Conservation (phyloP, 768 basidiomycete species). For the Suillus decipiens region DNA sequence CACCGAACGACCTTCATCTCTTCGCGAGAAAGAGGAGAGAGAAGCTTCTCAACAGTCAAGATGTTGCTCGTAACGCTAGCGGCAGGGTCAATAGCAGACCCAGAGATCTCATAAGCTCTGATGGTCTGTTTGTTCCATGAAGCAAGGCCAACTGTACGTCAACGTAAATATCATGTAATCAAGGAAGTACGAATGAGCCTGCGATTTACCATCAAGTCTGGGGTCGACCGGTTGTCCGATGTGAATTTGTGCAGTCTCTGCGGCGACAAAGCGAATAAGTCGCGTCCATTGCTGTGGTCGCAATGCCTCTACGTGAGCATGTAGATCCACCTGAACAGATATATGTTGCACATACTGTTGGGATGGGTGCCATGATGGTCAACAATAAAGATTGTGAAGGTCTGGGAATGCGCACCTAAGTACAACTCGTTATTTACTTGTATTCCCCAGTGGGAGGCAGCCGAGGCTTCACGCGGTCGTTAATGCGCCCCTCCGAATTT, state of each 20-base stretch:
- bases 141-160: slow-evolving; percentile 58
- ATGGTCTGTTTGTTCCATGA: slow-evolving; percentile 54
- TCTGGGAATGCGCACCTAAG: slow-evolving; percentile 17
- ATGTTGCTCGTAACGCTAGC: slow-evolving; percentile 63
- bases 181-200: background rate
- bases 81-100: slow-evolving; percentile 65
- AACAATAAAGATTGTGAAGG: slow-evolving; percentile 6
- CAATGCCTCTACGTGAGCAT: slow-evolving; percentile 15
- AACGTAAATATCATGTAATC: background rate
- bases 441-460: slow-evolving; percentile 9
- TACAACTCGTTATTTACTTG: slow-evolving; percentile 1
- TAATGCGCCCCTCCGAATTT: slow-evolving; percentile 18
- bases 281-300: slow-evolving; percentile 67
- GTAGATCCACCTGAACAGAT: slow-evolving; percentile 1
- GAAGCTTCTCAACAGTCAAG: slow-evolving; percentile 70
- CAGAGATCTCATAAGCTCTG: slow-evolving; percentile 70
- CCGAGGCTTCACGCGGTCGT: slow-evolving; percentile 6
- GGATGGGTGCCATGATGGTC: slow-evolving; percentile 56
- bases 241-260: slow-evolving; percentile 72
- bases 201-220: slow-evolving; percentile 56
- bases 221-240: slow-evolving; percentile 76
- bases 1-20: slow-evolving; percentile 73
- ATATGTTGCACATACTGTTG: slow-evolving; percentile 43
- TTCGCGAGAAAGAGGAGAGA: slow-evolving; percentile 67
- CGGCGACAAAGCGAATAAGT: slow-evolving; percentile 79